These are phyloP conservation scores for Penicillium daleae DNA, from an alignment of 495 filamentous ascomycete species.

Conservation along the genomic window DNA sequence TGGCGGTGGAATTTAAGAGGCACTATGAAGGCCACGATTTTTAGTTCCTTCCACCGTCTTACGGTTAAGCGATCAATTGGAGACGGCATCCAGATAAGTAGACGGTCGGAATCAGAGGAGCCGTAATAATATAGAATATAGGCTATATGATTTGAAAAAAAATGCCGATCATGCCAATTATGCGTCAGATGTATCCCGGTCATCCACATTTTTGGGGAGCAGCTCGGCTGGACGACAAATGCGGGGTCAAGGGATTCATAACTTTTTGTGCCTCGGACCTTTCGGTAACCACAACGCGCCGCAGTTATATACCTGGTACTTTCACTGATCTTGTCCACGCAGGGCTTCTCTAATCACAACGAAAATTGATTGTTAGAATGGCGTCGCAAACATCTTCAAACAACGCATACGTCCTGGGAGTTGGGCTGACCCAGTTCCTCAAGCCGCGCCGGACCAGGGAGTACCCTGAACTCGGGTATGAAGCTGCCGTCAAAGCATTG, in stretches of 20 bases:
- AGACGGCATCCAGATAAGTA: too few relatives aligned
- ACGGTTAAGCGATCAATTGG: too few relatives aligned
- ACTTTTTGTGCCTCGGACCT: constrained; percentile 16
- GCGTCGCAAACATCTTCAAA: constrained; percentile 6
- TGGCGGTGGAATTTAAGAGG: too few relatives aligned
- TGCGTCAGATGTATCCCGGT: neutral
- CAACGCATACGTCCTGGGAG: constrained; percentile 25
- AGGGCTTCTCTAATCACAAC: neutral
- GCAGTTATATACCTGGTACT: neutral
- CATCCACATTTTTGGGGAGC: neutral
- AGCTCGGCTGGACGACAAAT: constrained; percentile 4
- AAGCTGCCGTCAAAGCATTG: constrained; percentile 65
- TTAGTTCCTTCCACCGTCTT: too few relatives aligned
- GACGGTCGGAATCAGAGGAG: too few relatives aligned
- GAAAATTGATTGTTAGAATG: neutral
- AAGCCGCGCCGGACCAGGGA: constrained; percentile 31
- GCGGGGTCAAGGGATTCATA: constrained; percentile 3
- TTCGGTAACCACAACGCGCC: constrained; percentile 14
- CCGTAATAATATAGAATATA: too few relatives aligned
- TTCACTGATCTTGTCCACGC: neutral
- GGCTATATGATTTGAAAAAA: neutral
- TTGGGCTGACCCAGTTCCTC: constrained; percentile 29
- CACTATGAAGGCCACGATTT: too few relatives aligned
- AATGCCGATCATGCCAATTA: neutral
- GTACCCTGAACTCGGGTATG: constrained; percentile 30